A percentile compares a stretch with the other conserved stretches of the same genome.
Evolutionary conservation across 2,329 filamentous ascomycete species (phyloP).

Genomic region (Aureobasidium lini): DNA sequence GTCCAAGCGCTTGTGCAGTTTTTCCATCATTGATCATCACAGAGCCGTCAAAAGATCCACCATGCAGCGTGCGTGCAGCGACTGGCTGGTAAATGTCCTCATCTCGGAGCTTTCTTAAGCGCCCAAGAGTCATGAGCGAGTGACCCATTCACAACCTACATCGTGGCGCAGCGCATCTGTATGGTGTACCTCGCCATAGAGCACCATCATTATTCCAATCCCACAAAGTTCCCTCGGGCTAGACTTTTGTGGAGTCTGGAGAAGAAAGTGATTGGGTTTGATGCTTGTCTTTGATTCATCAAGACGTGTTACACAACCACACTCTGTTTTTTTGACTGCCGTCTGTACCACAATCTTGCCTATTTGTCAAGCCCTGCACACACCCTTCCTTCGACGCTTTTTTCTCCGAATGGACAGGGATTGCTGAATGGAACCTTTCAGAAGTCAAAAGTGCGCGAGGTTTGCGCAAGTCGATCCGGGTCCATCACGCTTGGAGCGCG

Average conservation of each 20-base stretch:
- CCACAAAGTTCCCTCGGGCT: background rate
- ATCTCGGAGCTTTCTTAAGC: slow-evolving; percentile 7
- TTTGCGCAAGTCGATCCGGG: slow-evolving; percentile 13
- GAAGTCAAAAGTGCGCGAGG: slow-evolving; percentile 6
- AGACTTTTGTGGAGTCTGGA: background rate
- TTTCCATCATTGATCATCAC: background rate
- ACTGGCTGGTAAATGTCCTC: background rate
- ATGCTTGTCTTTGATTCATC: background rate
- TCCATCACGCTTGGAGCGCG: slow-evolving; percentile 10
- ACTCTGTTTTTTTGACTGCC: background rate
- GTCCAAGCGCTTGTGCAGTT: background rate
- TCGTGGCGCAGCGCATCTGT: slow-evolving; percentile 4
- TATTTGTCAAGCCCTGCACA: background rate
- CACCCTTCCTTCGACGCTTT: background rate
- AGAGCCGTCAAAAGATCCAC: background rate
- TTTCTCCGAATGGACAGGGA: background rate
- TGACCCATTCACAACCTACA: background rate
- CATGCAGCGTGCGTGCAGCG: background rate
- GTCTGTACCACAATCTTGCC: background rate
- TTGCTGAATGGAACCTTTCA: background rate
- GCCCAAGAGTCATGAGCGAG: background rate
- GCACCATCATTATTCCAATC: background rate
- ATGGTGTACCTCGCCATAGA: background rate
- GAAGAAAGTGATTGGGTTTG: background rate
- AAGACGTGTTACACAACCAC: background rate